Evolutionary conservation across 768 basidiomycete genomes (phyloP), one percentile per base, ranked within the genome.

Genomic region (Amanita rimosa): DNA sequence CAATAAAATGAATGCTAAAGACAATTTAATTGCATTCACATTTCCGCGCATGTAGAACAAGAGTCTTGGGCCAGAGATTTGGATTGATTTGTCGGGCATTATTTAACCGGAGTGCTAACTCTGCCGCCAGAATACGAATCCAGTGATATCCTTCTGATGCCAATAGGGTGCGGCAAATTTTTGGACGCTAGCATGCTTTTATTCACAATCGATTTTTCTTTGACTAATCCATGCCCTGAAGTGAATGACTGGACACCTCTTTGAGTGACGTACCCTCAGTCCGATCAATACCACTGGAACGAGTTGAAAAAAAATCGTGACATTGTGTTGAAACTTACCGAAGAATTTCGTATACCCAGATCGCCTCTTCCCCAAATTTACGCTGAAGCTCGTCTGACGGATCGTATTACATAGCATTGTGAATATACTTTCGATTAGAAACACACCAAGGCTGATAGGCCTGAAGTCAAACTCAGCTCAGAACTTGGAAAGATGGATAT

Each of bases 111-210:
- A 94, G 70, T 5, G 87, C 81, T 16, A 99, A 73, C 58, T 99
- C 96, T 11, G 92, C 88, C 29, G 92, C 84, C 22, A 98, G 76
- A 8, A 98, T 84, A 8, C 85, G 74, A 40, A 99, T 78, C 96
- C 96, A 98, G 48, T 91, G 89, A 39, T 78, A 72, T 0, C 91
- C 94, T 51, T 93, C 83, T 2, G 78, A 71, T 11, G 75, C 66
- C 36, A 19, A 97, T 79, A 0, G 86, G 77, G 29, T 80, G 78
- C 0, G 84, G 80, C 19, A 97, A 75, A 58, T 97, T 98, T 63
- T 99, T 99, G n/a, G 91, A 85, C 0, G 92, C 90, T 46, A 92
- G 67, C 95, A 98, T 98, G 57, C 88, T 91, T 68, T 96, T 97
- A 53, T 77, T 83, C 26, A 85, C 66, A 0, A 73, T 68, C 13